These are phyloP conservation scores for Penstemon eatonii DNA, from an alignment of 257 asterid genomes.

Conservation along the genomic window DNA sequence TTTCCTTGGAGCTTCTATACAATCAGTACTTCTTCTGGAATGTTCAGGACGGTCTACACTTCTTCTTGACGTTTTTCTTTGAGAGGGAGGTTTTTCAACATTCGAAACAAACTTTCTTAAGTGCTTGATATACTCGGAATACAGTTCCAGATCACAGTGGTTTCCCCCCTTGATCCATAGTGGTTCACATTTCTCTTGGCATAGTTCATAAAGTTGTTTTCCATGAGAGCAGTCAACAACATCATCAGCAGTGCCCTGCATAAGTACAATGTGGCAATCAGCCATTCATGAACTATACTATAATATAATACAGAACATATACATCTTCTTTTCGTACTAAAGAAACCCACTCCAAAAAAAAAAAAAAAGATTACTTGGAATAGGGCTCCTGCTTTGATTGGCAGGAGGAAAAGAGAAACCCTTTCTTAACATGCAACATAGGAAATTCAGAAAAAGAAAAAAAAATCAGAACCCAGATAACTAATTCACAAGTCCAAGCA, in stretches of 20 bases:
- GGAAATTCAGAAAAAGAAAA: not conserved
- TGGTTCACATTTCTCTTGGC: constrained; percentile 58
- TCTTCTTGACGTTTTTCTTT: constrained; percentile 38
- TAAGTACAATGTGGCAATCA: constrained; percentile 6
- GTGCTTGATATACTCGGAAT: constrained; percentile 60
- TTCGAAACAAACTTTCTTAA: constrained; percentile 52
- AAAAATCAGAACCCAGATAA: not conserved
- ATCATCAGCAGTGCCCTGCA: constrained; percentile 67
- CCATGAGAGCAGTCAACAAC: constrained; percentile 68
- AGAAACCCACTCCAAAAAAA: no score
- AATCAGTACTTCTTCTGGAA: constrained; percentile 46
- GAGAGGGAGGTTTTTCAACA: constrained; percentile 49
- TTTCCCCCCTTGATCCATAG: constrained; percentile 62
- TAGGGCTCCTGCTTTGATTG: not conserved
- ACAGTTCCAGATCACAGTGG: constrained; percentile 56
- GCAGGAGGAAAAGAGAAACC: not conserved
- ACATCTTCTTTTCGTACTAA: not conserved
- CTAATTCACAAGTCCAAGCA: not conserved
- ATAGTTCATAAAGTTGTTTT: constrained; percentile 58
- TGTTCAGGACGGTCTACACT: constrained; percentile 44
- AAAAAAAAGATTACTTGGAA: not conserved
- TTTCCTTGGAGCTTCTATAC: constrained; percentile 45
- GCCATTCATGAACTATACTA: not conserved
- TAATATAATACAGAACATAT: not conserved
- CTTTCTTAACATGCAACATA: not conserved